Percentiles rank a stretch among this genome's conserved stretches.
These are phyloP conservation scores for Lactarius trivialis DNA, from an alignment of 768 basidiomycete species.

Conservation along the genomic window DNA sequence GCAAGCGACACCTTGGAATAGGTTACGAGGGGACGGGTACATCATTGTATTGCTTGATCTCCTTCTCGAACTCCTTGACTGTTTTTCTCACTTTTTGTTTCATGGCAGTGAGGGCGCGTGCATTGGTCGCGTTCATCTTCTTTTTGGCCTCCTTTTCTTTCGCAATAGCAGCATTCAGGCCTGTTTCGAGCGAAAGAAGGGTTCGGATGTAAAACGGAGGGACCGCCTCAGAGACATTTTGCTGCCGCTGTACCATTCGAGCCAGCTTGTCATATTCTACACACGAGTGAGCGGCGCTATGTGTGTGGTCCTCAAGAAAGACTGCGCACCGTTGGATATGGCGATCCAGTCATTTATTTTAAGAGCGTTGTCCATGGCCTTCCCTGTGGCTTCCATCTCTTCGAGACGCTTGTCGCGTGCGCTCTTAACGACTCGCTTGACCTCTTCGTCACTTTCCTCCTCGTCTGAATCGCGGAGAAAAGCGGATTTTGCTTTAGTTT, in stretches of 20 bases:
- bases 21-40: slow-evolving; percentile 36
- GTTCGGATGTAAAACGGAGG: slow-evolving; percentile 82
- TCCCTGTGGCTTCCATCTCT: slow-evolving; percentile 92
- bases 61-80: slow-evolving; percentile 78
- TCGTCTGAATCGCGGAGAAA: slow-evolving; percentile 44
- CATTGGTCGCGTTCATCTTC: slow-evolving; percentile 93
- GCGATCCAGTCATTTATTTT: slow-evolving; percentile 97
- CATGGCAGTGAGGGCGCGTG: slow-evolving; percentile 93
- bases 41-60: slow-evolving; percentile 71
- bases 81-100: slow-evolving; percentile 96
- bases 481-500: slow-evolving; percentile 37
- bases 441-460: slow-evolving; percentile 61
- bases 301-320: not conserved
- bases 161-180: slow-evolving; percentile 62
- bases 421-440: slow-evolving; percentile 67
- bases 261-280: slow-evolving; percentile 93
- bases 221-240: slow-evolving; percentile 77
- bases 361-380: slow-evolving; percentile 86
- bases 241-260: slow-evolving; percentile 83
- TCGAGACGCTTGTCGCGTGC: slow-evolving; percentile 88
- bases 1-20: not conserved
- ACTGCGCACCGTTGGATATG: slow-evolving; percentile 71
- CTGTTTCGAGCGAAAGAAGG: slow-evolving; percentile 65
- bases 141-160: slow-evolving; percentile 93
- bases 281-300: slow-evolving; percentile 11